Percentiles rank a stretch among this genome's conserved stretches.
Conservation (phyloP, 371 early-diverging fungal genomes). For the Circinella umbellata region DNA sequence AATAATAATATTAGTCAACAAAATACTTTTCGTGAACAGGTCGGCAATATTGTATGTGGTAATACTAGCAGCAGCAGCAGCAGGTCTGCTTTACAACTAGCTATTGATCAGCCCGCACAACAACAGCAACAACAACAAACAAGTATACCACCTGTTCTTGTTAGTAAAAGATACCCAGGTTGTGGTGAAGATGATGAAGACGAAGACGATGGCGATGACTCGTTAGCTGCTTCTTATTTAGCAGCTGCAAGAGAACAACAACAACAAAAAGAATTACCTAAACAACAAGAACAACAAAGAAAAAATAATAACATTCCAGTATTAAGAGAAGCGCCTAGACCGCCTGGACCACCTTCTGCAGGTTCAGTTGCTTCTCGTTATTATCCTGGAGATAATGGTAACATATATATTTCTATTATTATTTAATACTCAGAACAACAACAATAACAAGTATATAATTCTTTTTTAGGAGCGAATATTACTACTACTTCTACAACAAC, state of each 20-base stretch:
- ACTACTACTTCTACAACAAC: neutral
- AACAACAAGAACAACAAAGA: constrained; percentile 13
- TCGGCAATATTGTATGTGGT: constrained; percentile 44
- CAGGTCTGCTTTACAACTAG: constrained; percentile 10
- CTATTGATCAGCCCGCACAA: constrained; percentile 7
- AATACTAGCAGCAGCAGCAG: constrained; percentile 21
- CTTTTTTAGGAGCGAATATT: too few species aligned
- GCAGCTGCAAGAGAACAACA: constrained; percentile 2
- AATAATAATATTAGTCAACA: constrained; percentile 1
- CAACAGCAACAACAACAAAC: constrained; percentile 10
- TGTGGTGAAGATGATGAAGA: constrained; percentile 24
- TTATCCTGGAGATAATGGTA: constrained; percentile 5
- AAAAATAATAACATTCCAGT: constrained; percentile 24
- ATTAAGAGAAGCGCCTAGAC: constrained; percentile 42
- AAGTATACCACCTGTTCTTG: neutral
- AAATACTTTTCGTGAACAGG: constrained; percentile 38
- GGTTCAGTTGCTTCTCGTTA: neutral
- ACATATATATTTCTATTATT: neutral
- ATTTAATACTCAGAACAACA: neutral
- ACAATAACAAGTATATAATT: too few species aligned
- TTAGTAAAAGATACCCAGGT: constrained; percentile 18
- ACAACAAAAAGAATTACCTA: constrained; percentile 5
- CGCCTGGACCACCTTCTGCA: constrained; percentile 22
- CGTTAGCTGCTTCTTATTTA: constrained; percentile 21
- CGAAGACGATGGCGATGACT: constrained; percentile 24